phyloP scores from a whole-genome alignment of 1,284 basidiomycete species.

The Tilletia setariae region DNA sequence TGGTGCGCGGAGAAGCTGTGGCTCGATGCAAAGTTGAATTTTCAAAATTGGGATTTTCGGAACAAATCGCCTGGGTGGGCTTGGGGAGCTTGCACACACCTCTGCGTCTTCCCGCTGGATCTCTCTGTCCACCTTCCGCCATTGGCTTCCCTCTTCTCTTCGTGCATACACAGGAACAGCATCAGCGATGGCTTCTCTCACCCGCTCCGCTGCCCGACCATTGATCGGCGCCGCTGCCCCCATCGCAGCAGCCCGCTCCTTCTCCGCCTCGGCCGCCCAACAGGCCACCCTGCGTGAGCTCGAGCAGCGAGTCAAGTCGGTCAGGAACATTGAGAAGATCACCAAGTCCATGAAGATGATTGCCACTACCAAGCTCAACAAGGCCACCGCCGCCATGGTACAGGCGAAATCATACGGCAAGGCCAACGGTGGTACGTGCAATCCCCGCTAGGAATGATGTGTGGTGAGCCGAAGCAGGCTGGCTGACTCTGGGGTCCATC shows the following conservation, averaged over 20 bases:
- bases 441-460: too few relatives aligned
- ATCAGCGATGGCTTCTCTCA: conserved; percentile 37
- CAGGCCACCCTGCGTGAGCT: conserved; percentile 98
- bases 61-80: too few relatives aligned
- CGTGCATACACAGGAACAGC: too few relatives aligned
- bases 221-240: conserved; percentile 30
- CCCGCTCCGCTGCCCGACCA: conserved; percentile 29
- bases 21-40: too few relatives aligned
- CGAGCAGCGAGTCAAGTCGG: conserved; percentile 93
- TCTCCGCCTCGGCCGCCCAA: conserved; percentile 63
- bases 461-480: too few relatives aligned
- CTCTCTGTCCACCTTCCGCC: too few relatives aligned
- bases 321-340: conserved; percentile 95
- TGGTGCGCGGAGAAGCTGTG: too few relatives aligned
- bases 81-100: too few relatives aligned
- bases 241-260: conserved; percentile 31
- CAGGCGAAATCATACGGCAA: conserved; percentile 89
- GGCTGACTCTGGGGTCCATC: too few relatives aligned
- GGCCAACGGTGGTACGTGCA: conserved; percentile 77
- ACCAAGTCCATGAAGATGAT: conserved; percentile 97
- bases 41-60: too few relatives aligned
- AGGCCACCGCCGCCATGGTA: conserved; percentile 83
- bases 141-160: too few relatives aligned
- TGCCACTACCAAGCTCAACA: conserved; percentile 93
- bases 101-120: too few relatives aligned